Percentiles rank a stretch among this genome's conserved stretches.
These are phyloP conservation scores for Paraphaeosphaeria minitans DNA, from an alignment of 2,329 filamentous ascomycete genomes.

Conservation along the genomic window DNA sequence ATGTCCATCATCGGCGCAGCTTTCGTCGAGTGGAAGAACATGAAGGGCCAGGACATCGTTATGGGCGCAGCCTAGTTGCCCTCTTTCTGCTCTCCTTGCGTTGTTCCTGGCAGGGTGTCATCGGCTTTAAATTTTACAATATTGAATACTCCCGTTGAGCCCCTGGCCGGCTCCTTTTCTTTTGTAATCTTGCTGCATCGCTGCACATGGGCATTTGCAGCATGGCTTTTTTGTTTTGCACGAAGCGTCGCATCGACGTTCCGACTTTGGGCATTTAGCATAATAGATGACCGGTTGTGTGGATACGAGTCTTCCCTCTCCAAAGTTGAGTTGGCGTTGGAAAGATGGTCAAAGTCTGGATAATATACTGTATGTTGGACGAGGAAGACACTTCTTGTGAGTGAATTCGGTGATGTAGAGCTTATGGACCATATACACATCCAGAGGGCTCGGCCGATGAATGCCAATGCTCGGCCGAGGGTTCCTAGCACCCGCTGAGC, in stretches of 20 bases:
- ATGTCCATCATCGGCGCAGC: slow-evolving; percentile 61
- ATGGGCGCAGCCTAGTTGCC: slow-evolving; percentile 37
- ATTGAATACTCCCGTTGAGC: background rate
- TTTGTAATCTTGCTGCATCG: background rate
- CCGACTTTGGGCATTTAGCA: background rate
- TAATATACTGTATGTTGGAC: background rate
- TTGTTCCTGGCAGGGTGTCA: background rate
- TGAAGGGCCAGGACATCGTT: slow-evolving; percentile 63
- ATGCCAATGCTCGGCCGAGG: background rate
- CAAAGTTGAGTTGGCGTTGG: background rate
- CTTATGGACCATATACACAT: background rate
- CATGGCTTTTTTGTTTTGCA: background rate
- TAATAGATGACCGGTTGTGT: background rate
- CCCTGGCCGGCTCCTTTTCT: background rate
- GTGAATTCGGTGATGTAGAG: background rate
- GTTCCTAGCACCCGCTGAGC: background rate
- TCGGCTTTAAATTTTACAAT: slow-evolving; percentile 2
- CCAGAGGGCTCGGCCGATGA: background rate
- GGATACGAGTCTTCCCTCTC: slow-evolving; percentile 2
- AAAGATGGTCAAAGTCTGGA: background rate
- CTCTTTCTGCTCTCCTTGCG: background rate
- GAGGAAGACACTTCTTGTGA: background rate
- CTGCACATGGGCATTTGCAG: background rate
- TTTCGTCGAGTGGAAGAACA: slow-evolving; percentile 67
- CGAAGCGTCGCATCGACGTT: background rate